Evolutionary conservation across 2,329 filamentous ascomycete species (phyloP).

Genomic region (Claviceps fusiformis): DNA sequence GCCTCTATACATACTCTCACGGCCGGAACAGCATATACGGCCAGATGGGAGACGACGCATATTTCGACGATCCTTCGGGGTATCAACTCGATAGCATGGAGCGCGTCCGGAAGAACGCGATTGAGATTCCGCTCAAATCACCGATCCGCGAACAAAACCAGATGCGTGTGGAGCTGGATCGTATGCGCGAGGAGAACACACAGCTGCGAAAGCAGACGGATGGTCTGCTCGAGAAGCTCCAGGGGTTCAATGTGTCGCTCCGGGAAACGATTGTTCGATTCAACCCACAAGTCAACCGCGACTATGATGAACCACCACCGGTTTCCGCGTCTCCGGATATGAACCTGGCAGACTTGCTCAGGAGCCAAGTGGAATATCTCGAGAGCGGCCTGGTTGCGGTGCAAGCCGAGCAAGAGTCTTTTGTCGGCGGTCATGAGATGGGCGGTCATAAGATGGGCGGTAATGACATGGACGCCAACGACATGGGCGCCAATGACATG

Average conservation of each 20-base stretch:
- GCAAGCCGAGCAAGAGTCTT: conserved; percentile 39
- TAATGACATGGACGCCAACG: conserved; percentile 23
- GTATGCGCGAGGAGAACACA: conserved; percentile 31
- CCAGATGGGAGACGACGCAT: conserved; percentile 38
- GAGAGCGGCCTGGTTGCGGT: conserved; percentile 51
- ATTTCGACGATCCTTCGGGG: conserved; percentile 66
- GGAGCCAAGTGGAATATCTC: conserved; percentile 55
- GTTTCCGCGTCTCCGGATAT: conserved; percentile 12
- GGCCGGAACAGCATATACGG: conserved; percentile 42
- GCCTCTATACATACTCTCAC: conserved; percentile 56
- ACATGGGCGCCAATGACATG: conserved; percentile 17
- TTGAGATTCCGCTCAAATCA: conserved; percentile 47
- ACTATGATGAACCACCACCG: conserved; percentile 30
- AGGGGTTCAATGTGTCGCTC: conserved; percentile 52
- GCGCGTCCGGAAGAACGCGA: conserved; percentile 26
- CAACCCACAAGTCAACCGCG: conserved; percentile 40
- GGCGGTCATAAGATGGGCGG: conserved; percentile 10
- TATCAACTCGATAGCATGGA: conserved; percentile 58
- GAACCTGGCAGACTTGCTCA: conserved; percentile 34
- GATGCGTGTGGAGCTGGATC: conserved; percentile 33
- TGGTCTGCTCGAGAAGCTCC: conserved; percentile 38
- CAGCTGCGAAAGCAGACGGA: conserved; percentile 22
- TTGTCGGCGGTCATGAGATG: conserved; percentile 5
- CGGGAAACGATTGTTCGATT: conserved; percentile 52
- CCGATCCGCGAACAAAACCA: conserved; percentile 41